Percentiles rank a stretch among this genome's conserved stretches.
Evolutionary conservation across 768 basidiomycete species (phyloP).

Genomic region (Porphyrellus cyaneotinctus): DNA sequence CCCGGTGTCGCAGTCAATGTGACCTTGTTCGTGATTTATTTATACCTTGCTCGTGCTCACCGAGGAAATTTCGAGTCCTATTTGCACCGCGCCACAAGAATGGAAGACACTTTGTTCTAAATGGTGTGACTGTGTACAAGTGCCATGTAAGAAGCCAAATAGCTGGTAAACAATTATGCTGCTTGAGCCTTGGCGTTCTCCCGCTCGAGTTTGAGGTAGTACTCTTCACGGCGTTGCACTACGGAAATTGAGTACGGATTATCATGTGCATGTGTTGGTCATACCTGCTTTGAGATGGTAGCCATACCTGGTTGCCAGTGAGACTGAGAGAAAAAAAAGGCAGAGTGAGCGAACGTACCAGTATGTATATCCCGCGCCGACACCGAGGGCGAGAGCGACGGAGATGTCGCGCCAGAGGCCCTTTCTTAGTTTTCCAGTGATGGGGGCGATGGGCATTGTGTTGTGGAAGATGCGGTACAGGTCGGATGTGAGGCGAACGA

Average conservation of each 20-base stretch:
- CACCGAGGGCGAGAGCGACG: conserved; percentile 70
- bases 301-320: conserved; percentile 62
- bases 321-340: conserved; percentile 22
- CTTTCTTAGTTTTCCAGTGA: conserved; percentile 92
- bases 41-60: too few species aligned
- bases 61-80: too few species aligned
- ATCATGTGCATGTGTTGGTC: conserved; percentile 24
- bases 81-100: conserved; percentile 23
- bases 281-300: conserved; percentile 70
- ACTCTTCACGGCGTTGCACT: conserved; percentile 84
- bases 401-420: conserved; percentile 83
- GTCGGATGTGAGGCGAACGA: conserved; percentile 17
- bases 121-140: conserved; percentile 10
- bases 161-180: neutral
- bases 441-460: conserved; percentile 82
- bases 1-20: neutral
- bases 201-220: conserved; percentile 81
- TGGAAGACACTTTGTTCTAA: conserved; percentile 13
- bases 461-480: conserved; percentile 25
- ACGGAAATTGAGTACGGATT: conserved; percentile 15
- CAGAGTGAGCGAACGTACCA: conserved; percentile 55
- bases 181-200: conserved; percentile 32
- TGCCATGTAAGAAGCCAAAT: neutral
- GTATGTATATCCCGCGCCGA: conserved; percentile 70
- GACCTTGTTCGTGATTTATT: conserved; percentile 10